Base-by-base conservation (phyloP, 371 early-diverging fungal species). In the Entomophthora muscae region DNA sequence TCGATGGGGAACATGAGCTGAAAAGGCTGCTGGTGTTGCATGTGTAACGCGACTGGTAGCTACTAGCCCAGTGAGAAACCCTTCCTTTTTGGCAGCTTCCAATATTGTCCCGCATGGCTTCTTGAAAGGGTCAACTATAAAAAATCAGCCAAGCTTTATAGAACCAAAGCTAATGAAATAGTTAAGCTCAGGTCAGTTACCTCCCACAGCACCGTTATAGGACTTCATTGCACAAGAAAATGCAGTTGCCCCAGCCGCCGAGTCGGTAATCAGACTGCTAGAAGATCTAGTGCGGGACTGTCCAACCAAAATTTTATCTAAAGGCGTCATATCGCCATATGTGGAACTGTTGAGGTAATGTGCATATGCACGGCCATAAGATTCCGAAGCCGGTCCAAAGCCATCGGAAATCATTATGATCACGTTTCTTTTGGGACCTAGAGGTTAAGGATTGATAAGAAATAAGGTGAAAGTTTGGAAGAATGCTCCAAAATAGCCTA, bases 241-340 rank as follows among this genome's bases (percentile, higher is more conserved):
- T 0, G 93, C 94, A 0, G 95, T 94, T 2, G 95, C 97, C 1
- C 94, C 97, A 21, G 97, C 94, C 21, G 97, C 97, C 51, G 91
- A 91, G 73, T 97, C 97, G 0, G 97, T 94, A 3, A 97, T 78
- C 28, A 91, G 73, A 66, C 85, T 84, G 63, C 75, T 72, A 24
- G 84, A 83, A 64, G 89, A 89, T 23, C 88, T 76, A 0, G 95
- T 96, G 26, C 97, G 79, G 26, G 89, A 89, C 12, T 86, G 68
- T 1, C 97, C 95, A 1, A 92, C 81, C 22, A 90, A 79, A 31
- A 94, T 86, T 54, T 78, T 69, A 73, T 96, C 97, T n/a, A 96
- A 73, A 0, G 91, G 85, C 5, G 78, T 70, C 23, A 71, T 57
- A 52, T 74, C 63, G 52, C 70, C 70, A 24, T 71, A 71, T 2